Base-by-base conservation (phyloP, 371 early-diverging fungal genomes). In the Actinomucor elegans region DNA sequence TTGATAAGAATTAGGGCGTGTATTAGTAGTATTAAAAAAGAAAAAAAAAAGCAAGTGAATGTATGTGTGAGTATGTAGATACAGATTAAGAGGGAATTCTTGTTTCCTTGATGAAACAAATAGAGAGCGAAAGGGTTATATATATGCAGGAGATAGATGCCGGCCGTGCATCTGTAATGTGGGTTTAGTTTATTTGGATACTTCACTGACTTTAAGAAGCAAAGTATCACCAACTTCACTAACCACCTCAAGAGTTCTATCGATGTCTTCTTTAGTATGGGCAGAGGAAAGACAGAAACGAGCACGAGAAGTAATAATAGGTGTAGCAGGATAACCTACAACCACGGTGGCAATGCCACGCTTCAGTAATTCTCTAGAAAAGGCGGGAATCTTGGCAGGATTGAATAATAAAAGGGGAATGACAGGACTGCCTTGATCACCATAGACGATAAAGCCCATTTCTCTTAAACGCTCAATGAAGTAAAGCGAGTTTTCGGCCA, bases 321-420 rank as follows among this genome's bases (percentile, higher is more conserved):
- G 94, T 0, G 98, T 97, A 7, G 97, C 96, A 1, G 99, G 99
- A 77, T 97, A 98, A 14, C 97, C 97, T 2, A 99, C 99, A 4
- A 99, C 98, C 10, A 99, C 99, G 20, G 97, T 94, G 8, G 99
- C 99, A 56, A 99, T 83, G 35, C 93, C 94, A 33, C 95, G 76
- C 58, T 86, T 81, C 35, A 98, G 80, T 69, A 94, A 87, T 68
- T 95, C 92, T 33, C 98, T 83, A 26, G 97, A 93, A 74, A 99
- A 99, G 40, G 97, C 99, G 23, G 94, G 90, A 59, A 99, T 92
- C 79, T 99, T 99, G 32, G 96, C 97, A 17, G 99, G 99, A 71
- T 94, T 93, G 67, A 93, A 96, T 33, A 99, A 77, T 27, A 99
- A 71, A 33, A 99, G 66, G 1, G 99, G 99, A 18, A 99, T 83